Evolutionary conservation across 768 basidiomycete species (phyloP), one percentile per base, ranked within the genome.

Genomic region (Naematelia aurantialba): DNA sequence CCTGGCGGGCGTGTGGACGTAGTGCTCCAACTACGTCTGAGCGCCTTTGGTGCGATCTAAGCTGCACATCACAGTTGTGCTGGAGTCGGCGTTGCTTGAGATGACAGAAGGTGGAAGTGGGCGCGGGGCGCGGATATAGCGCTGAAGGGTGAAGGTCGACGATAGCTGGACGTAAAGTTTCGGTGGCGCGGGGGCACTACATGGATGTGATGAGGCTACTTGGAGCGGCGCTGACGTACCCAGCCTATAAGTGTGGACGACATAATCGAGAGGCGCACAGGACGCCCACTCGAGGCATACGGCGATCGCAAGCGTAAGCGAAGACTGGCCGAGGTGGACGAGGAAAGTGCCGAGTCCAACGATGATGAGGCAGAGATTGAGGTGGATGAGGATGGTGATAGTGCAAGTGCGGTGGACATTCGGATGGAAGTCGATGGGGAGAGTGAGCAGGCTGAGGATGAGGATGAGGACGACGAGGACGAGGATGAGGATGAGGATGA

Each of bases 171-270:
- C n/a, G n/a, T n/a, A n/a, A n/a, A n/a, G n/a, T n/a, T n/a, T n/a
- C n/a, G n/a, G n/a, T n/a, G n/a, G n/a, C n/a, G n/a, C n/a, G n/a
- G n/a, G n/a, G n/a, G n/a, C n/a, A n/a, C n/a, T n/a, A n/a, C n/a
- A n/a, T n/a, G n/a, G n/a, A n/a, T n/a, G n/a, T n/a, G n/a, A n/a
- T n/a, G n/a, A n/a, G n/a, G n/a, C n/a, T n/a, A n/a, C n/a, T n/a
- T n/a, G n/a, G n/a, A n/a, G n/a, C n/a, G 27, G 13, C 52, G 52
- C 11, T 59, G 13, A 62, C 89, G 87, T 79, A 24, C 34, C 17
- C 26, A 83, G 73, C 86, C 86, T n/a, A 84, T 94, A 54, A 89
- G 87, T 46, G 86, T 97, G 10, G 88, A 94, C 75, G 90, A 94
- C 69, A 93, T 97, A 60, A 93, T 97, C 75, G 85, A 86, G 52